These are phyloP conservation scores for Bassia scoparia DNA, from an alignment of 148 eudicot species.

Conservation along the genomic window DNA sequence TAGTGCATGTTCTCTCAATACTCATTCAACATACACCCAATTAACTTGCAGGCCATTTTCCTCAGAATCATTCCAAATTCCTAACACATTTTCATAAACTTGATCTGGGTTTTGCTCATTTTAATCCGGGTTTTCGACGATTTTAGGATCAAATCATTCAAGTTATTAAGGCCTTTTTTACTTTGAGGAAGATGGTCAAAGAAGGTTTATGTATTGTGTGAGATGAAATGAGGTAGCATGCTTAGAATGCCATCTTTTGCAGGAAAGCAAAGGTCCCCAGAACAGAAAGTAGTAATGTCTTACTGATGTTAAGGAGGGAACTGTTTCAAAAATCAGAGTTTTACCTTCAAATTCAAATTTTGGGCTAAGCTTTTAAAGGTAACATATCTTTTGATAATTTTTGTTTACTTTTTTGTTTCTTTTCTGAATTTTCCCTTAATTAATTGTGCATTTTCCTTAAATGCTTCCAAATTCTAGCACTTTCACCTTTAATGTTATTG, in stretches of 20 bases:
- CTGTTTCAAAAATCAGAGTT: conserved; percentile 43
- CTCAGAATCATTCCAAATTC: conserved; percentile 4
- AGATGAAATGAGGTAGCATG: conserved; percentile 18
- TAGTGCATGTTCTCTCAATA: conserved; percentile 23
- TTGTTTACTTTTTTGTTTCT: conserved; percentile 18
- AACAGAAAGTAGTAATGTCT: conserved; percentile 14
- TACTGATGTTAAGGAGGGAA: conserved; percentile 38
- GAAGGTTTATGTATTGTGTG: conserved; percentile 3
- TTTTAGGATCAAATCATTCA: background rate
- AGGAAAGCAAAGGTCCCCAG: conserved; percentile 34
- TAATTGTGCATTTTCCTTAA: conserved; percentile 27
- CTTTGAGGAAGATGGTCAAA: background rate
- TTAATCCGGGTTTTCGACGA: background rate
- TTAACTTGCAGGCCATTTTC: conserved; percentile 4
- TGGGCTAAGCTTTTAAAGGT: conserved; percentile 37
- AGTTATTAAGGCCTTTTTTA: background rate
- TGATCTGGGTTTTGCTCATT: conserved; percentile 21
- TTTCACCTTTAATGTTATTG: conserved; percentile 8
- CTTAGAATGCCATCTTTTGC: conserved; percentile 23
- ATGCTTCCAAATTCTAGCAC: conserved; percentile 27
- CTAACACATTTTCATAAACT: conserved; percentile 12
- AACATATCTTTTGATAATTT: conserved; percentile 13
- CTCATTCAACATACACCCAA: conserved; percentile 33
- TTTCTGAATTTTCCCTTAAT: conserved; percentile 2
- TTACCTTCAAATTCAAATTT: conserved; percentile 44